Evolutionary conservation across 768 basidiomycete genomes (phyloP).

Genomic region (Baorangia bicolor): DNA sequence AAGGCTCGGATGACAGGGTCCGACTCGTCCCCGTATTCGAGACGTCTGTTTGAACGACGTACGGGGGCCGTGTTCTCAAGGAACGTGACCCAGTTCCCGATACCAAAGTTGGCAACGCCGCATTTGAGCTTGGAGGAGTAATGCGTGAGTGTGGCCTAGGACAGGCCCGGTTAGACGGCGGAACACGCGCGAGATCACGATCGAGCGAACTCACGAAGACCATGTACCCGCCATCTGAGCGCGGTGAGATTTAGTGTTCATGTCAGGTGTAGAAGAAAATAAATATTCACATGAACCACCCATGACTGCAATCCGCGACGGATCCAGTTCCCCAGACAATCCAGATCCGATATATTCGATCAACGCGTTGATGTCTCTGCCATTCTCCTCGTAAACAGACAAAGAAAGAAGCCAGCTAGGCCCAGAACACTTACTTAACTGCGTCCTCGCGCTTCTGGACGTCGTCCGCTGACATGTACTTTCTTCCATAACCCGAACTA

Average conservation of each 20-base stretch:
- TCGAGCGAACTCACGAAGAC: slow-evolving; percentile 31
- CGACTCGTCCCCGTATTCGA: slow-evolving; percentile 43
- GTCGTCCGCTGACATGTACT: slow-evolving; percentile 40
- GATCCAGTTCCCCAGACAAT: slow-evolving; percentile 35
- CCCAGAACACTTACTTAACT: slow-evolving; percentile 35
- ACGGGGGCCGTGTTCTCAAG: slow-evolving; percentile 41
- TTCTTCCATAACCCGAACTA: slow-evolving; percentile 42
- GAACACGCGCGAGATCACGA: not conserved
- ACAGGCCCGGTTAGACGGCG: not conserved
- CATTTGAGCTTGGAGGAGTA: slow-evolving; percentile 42
- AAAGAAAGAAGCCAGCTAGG: not conserved
- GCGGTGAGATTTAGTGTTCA: not conserved
- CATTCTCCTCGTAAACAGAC: not conserved
- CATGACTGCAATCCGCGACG: slow-evolving; percentile 40
- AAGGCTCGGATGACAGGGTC: slow-evolving; percentile 38
- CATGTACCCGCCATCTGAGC: slow-evolving; percentile 41
- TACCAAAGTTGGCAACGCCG: slow-evolving; percentile 42
- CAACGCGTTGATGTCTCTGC: slow-evolving; percentile 39
- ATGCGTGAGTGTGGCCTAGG: slow-evolving; percentile 40
- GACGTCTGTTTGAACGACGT: slow-evolving; percentile 36
- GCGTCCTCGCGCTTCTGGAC: slow-evolving; percentile 44
- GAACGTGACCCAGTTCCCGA: slow-evolving; percentile 41
- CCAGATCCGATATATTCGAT: slow-evolving; percentile 35
- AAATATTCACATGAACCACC: slow-evolving; percentile 39
- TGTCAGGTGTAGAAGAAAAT: not conserved